Base-by-base conservation (phyloP, 2,329 filamentous ascomycete species). In the Paecilomyces dactylethromorphus region DNA sequence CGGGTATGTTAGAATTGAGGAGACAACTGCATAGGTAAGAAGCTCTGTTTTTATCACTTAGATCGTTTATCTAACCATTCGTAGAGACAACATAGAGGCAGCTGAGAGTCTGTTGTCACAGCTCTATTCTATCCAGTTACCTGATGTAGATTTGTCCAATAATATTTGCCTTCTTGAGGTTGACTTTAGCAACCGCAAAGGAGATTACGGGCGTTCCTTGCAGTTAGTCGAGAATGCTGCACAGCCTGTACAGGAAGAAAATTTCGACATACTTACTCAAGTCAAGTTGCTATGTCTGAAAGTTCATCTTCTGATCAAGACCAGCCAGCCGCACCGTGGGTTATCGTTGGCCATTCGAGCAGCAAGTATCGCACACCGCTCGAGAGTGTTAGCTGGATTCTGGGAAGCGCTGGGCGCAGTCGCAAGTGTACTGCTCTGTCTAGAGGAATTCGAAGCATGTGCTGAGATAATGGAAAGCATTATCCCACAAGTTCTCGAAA, bases 261-360 rank as follows among this genome's bases (percentile, higher is more conserved):
- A 79, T 57, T 81, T 82, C 56, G 87, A 90, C 68, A 76, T 93
- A 31, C 80, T 86, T 3, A 81, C 90, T 24, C 86, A 88, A 35
- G 79, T 94, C 54, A 84, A 85, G 29, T 80, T 95, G 0, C 82
- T 96, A 13, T 81, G 90, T 2, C 75, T 87, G 54, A 95, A 96
- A 71, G 87, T 86, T 0, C 80, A 84, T 4, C 80, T 96, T 3
- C 85, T 91, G 58, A 83, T 85, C 57, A 83, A 82, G 64, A 84
- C 84, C 51, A 88, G 87, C 1, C 84, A 87, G 2, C 83, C 91
- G 0, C 84, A 90, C 65, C 84, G 88, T 60, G 91, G 86, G 0
- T 91, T 96, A 71, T 91, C 89, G 1, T 81, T 92, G 4, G 86
- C 86, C 3, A 80, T 95, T 66, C 83, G 90, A 51, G 91, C 91